phyloP scores from a whole-genome alignment of 202 grass and related monocot genomes.

The Dendrocalamus latiflorus region DNA sequence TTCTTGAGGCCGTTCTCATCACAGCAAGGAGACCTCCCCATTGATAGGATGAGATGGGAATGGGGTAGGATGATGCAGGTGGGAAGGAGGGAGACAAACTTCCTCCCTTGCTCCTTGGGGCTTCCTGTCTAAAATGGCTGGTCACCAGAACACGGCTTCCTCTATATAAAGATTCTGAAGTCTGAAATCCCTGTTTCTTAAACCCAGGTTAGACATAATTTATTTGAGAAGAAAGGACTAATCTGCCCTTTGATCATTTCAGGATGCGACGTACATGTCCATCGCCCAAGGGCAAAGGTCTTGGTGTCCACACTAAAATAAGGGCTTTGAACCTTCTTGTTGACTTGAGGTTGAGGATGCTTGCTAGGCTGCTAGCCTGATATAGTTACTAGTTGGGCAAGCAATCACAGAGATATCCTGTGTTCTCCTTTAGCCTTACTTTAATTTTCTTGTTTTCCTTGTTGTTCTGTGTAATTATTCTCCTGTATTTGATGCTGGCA shows the following conservation, averaged over 20 bases:
- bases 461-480: neutral
- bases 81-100: slow-evolving; percentile 37
- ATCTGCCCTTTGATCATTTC: slow-evolving; percentile 20
- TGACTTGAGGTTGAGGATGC: neutral
- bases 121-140: slow-evolving; percentile 31
- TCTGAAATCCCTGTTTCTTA: neutral
- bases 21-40: slow-evolving; percentile 86
- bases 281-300: neutral
- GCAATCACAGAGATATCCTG: neutral
- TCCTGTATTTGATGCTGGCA: neutral
- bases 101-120: slow-evolving; percentile 25
- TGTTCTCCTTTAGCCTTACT: neutral
- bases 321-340: slow-evolving; percentile 1
- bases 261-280: neutral
- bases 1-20: slow-evolving; percentile 96
- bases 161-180: slow-evolving; percentile 50
- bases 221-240: slow-evolving; percentile 32
- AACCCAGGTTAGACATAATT: slow-evolving; percentile 13
- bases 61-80: slow-evolving; percentile 29
- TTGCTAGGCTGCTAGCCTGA: neutral
- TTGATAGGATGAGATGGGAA: slow-evolving; percentile 31
- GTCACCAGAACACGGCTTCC: slow-evolving; percentile 56
- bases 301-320: slow-evolving; percentile 19
- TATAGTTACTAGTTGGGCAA: neutral
- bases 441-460: neutral